Evolutionary conservation across 495 filamentous ascomycete genomes (phyloP).

Genomic region (Penicillium longicatenatum): DNA sequence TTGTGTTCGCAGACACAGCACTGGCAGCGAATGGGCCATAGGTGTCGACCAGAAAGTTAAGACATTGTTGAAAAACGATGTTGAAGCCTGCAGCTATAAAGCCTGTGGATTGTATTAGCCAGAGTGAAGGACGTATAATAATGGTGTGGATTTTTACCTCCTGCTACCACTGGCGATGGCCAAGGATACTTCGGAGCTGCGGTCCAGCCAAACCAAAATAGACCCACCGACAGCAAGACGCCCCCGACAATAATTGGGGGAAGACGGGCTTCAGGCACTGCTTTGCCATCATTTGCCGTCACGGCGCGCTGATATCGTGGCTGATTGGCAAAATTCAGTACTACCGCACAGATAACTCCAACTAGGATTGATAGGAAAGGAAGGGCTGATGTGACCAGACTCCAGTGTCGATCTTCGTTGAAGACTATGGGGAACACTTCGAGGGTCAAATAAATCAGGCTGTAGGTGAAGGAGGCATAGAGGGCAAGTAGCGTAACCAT

Average conservation of each 20-base stretch:
- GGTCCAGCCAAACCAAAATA: conserved; percentile 51
- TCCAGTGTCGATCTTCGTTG: conserved; percentile 28
- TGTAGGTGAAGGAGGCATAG: conserved; percentile 41
- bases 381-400: conserved; percentile 22
- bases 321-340: conserved; percentile 30
- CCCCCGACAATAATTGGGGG: conserved; percentile 53
- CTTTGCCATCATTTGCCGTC: conserved; percentile 17
- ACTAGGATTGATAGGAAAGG: conserved; percentile 35
- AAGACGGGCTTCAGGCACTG: conserved; percentile 36
- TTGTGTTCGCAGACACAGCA: conserved; percentile 38
- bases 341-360: conserved; percentile 28
- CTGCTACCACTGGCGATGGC: conserved; percentile 23
- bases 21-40: conserved; percentile 38
- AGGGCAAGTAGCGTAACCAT: conserved; percentile 41
- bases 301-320: conserved; percentile 27
- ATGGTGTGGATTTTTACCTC: neutral
- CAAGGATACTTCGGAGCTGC: conserved; percentile 28
- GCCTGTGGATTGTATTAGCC: conserved; percentile 2
- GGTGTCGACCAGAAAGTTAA: conserved; percentile 44
- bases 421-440: conserved; percentile 40
- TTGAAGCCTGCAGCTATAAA: conserved; percentile 36
- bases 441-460: conserved; percentile 36
- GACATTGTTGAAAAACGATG: conserved; percentile 39
- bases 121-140: neutral
- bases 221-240: conserved; percentile 46